Base-by-base conservation (phyloP, 305 asterid species). In the Solanum hybrid region DNA sequence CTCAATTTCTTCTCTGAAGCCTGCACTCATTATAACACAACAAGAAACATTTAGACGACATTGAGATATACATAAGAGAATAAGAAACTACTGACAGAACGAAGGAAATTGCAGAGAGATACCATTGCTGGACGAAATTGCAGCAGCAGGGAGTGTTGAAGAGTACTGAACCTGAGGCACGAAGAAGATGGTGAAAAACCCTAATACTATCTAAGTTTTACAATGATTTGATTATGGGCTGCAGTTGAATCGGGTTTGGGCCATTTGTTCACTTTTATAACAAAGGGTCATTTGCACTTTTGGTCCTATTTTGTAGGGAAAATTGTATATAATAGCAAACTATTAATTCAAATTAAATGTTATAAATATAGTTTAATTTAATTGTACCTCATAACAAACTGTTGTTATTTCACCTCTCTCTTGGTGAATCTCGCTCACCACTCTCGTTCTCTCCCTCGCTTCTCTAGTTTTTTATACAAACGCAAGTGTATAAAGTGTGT, bases 1-100 rank as follows among this genome's bases (percentile, higher is more conserved):
- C 92, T 92, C 86, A 94, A 88, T 89, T 96, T 96, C 96, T 93
- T 95, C 82, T 96, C 98, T 37, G 97, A 90, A 12, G 98, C 98
- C 98, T 96, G 90, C 6, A 37, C 29, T 16, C 87, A 67, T 81
- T 37, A 76, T 1, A 75, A 12, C 34, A 64, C 24, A 51, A 2
- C 33, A 61, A 40, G 16, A 76, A 33, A 18, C 4, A 28, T 28
- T 76, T 76, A 76, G 26, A 76, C n/a, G 11, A 1, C 79, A 28
- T 28, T 28, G 36, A 0, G 0, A 11, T 33, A 33, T 33, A 34
- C 39, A 4, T 18, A 20, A 13, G 85, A 78, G 4, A 36, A 35
- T 22, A 22, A 35, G 3, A 35, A 69, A 22, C 10, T 35, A 22
- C 51, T 35, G 20, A 78, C 7, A 3, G 20, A 78, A 34, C 18